phyloP scores from a whole-genome alignment of 257 asterid species.

The Gentiana straminea region DNA sequence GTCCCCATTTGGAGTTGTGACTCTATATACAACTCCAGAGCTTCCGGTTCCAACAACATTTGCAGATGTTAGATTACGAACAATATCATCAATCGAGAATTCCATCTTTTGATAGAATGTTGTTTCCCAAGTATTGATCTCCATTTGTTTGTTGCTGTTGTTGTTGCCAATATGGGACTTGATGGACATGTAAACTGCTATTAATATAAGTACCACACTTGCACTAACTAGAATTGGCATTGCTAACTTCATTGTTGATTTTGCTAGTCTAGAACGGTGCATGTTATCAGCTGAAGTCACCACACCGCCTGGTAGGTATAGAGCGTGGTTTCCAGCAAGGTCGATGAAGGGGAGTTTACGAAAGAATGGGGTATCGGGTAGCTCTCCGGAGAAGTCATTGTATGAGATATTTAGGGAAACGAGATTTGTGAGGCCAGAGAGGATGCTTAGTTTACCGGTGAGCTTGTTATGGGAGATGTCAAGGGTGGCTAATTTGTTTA shows the following conservation, averaged over 20 bases:
- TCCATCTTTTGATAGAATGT: constrained; percentile 81
- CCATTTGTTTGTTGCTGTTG: constrained; percentile 26
- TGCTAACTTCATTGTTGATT: constrained; percentile 60
- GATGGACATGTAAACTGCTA: constrained; percentile 50
- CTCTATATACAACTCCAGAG: constrained; percentile 89
- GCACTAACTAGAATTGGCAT: constrained; percentile 78
- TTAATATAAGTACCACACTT: constrained; percentile 60
- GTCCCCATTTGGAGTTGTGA: constrained; percentile 55
- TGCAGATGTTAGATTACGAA: constrained; percentile 55
- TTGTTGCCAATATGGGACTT: constrained; percentile 34
- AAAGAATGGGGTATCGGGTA: constrained; percentile 78
- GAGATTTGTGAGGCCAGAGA: constrained; percentile 66
- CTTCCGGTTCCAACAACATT: constrained; percentile 96
- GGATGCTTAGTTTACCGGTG: constrained; percentile 54
- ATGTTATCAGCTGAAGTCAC: constrained; percentile 38
- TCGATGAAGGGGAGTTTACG: constrained; percentile 57
- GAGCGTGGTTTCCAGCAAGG: constrained; percentile 56
- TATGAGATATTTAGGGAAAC: constrained; percentile 79
- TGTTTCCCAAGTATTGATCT: constrained; percentile 64
- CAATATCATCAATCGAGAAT: constrained; percentile 60
- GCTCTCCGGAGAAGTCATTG: constrained; percentile 68
- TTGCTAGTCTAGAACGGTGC: constrained; percentile 27
- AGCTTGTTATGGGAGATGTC: constrained; percentile 87
- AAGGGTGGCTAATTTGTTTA: constrained; percentile 55
- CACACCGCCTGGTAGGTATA: constrained; percentile 48